phyloP scores from a whole-genome alignment of 768 basidiomycete genomes.

The Lentinula lateritia region DNA sequence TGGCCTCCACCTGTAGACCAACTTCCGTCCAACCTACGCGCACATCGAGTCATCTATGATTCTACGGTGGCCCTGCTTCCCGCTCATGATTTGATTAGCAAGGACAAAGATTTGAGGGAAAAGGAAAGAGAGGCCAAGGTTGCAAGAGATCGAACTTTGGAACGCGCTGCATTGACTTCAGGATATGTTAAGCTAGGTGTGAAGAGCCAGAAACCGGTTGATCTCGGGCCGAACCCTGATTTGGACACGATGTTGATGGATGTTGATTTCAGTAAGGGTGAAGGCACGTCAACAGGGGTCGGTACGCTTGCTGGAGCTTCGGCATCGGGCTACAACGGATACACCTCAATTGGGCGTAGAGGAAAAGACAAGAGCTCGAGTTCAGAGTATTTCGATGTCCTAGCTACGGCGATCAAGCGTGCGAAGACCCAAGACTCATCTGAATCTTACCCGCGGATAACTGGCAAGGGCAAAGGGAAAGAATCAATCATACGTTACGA shows the following conservation, averaged over 20 bases:
- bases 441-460: constrained; percentile 37
- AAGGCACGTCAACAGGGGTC: constrained; percentile 3
- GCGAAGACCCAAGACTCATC: constrained; percentile 11
- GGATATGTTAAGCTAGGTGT: not conserved
- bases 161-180: not conserved
- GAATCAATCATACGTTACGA: constrained; percentile 48
- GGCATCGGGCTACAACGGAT: not conserved
- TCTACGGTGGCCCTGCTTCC: constrained; percentile 25
- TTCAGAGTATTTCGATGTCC: constrained; percentile 7
- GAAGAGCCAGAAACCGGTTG: not conserved
- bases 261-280: not conserved
- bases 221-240: not conserved
- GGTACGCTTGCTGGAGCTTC: constrained; percentile 2
- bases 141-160: not conserved
- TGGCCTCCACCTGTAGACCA: constrained; percentile 58
- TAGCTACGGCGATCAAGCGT: not conserved
- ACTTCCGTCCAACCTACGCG: constrained; percentile 36
- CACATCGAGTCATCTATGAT: constrained; percentile 64
- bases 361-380: not conserved
- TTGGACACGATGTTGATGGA: not conserved
- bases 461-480: constrained; percentile 61
- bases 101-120: constrained; percentile 9
- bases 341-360: not conserved
- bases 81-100: not conserved
- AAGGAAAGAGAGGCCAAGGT: not conserved